Percentiles rank a stretch among this genome's conserved stretches.
phyloP scores from a whole-genome alignment of 306 rosid species.

The Quercus alba region DNA sequence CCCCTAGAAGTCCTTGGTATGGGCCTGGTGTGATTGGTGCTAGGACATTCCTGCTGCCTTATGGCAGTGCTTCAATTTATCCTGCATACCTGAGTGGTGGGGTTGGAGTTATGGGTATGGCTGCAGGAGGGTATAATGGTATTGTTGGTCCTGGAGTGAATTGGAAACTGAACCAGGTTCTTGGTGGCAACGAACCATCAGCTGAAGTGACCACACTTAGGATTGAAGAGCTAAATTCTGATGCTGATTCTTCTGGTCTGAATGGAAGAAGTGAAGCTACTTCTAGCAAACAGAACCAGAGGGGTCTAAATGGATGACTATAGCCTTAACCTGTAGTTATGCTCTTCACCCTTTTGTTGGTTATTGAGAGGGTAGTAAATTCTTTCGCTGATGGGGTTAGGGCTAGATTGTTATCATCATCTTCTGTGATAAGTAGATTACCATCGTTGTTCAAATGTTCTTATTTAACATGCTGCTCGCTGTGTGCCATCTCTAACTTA shows the following conservation, averaged over 20 bases:
- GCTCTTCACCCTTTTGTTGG: slow-evolving; percentile 7
- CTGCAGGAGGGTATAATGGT: slow-evolving; percentile 32
- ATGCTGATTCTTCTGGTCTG: slow-evolving; percentile 31
- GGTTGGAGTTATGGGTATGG: slow-evolving; percentile 26
- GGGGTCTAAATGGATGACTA: slow-evolving; percentile 18
- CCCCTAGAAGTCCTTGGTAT: slow-evolving; percentile 39
- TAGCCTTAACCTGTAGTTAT: slow-evolving; percentile 31
- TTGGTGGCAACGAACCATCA: slow-evolving; percentile 27
- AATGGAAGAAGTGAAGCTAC: slow-evolving; percentile 36
- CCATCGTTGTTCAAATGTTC: neutral
- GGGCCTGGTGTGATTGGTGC: slow-evolving; percentile 32
- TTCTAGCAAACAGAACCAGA: slow-evolving; percentile 20
- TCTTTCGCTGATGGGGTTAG: slow-evolving; percentile 39
- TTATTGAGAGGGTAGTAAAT: slow-evolving; percentile 36
- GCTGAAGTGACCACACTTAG: slow-evolving; percentile 24
- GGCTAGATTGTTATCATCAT: slow-evolving; percentile 6
- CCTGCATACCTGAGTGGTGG: slow-evolving; percentile 38
- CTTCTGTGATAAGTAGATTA: neutral
- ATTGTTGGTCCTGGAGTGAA: slow-evolving; percentile 28
- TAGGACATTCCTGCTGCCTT: slow-evolving; percentile 42
- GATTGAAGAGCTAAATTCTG: slow-evolving; percentile 30
- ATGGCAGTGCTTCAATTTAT: slow-evolving; percentile 23
- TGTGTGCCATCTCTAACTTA: slow-evolving; percentile 14
- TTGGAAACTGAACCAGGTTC: slow-evolving; percentile 33
- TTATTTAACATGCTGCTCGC: slow-evolving; percentile 6